Conservation (phyloP, 2,329 filamentous ascomycete species). For the Chaetomium globosum region DNA sequence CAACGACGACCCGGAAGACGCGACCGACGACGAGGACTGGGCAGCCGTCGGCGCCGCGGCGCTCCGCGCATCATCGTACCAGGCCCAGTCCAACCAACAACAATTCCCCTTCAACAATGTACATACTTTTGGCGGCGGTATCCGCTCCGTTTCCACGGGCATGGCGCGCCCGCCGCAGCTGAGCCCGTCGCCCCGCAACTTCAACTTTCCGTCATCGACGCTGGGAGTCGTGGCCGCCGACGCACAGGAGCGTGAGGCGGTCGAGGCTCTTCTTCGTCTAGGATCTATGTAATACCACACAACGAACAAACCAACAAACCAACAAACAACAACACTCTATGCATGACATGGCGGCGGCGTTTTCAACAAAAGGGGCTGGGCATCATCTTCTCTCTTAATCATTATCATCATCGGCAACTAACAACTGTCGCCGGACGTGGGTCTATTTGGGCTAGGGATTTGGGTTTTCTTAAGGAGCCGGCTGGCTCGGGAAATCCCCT, state of each 20-base stretch:
- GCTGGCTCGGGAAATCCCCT: conserved; percentile 15
- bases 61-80: conserved; percentile 69
- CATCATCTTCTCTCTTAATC: conserved; percentile 20
- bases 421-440: conserved; percentile 21
- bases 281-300: conserved; percentile 69
- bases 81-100: conserved; percentile 57
- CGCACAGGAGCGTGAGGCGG: conserved; percentile 77
- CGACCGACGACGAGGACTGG: conserved; percentile 97
- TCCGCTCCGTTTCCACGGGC: conserved; percentile 56
- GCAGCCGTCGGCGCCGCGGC: conserved; percentile 84
- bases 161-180: conserved; percentile 58
- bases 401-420: conserved; percentile 25
- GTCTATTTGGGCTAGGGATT: conserved; percentile 27
- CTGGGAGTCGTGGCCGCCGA: conserved; percentile 56
- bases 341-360: conserved; percentile 55
- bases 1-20: conserved; percentile 78
- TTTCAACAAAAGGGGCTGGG: conserved; percentile 41
- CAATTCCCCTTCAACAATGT: conserved; percentile 53
- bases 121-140: conserved; percentile 51
- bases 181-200: conserved; percentile 42
- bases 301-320: conserved; percentile 5
- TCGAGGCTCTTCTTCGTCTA: conserved; percentile 78
- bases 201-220: conserved; percentile 56
- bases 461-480: conserved; percentile 18
- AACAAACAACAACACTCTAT: conserved; percentile 36